Conservation (phyloP, 495 filamentous ascomycete genomes). For the Trichoderma orchidacearum region DNA sequence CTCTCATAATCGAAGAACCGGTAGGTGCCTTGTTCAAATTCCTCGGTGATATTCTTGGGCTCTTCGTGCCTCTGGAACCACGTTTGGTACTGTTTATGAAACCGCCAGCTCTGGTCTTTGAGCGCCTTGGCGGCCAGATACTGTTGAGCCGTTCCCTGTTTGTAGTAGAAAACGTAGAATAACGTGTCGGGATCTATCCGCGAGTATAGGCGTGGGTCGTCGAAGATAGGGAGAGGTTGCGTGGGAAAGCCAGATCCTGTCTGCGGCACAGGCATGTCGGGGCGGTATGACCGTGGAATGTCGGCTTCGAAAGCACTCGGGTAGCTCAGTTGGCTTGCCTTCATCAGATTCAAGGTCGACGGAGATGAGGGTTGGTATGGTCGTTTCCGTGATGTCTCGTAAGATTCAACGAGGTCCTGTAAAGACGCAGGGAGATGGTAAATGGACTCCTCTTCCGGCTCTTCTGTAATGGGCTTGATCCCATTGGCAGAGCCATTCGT, state of each 20-base stretch:
- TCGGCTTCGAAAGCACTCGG: slow-evolving; percentile 65
- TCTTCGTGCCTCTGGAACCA: slow-evolving; percentile 99
- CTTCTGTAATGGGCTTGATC: slow-evolving; percentile 27
- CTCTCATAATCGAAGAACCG: slow-evolving; percentile 99
- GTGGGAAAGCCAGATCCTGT: slow-evolving; percentile 85
- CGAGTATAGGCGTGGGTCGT: slow-evolving; percentile 76
- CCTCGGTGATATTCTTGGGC: slow-evolving; percentile 94
- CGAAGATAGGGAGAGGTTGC: slow-evolving; percentile 76
- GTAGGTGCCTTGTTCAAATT: slow-evolving; percentile 97
- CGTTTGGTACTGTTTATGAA: slow-evolving; percentile 98
- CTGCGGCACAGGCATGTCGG: slow-evolving; percentile 50
- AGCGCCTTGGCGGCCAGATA: slow-evolving; percentile 91
- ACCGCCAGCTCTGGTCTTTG: slow-evolving; percentile 95
- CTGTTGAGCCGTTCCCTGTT: slow-evolving; percentile 89
- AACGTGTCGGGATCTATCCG: slow-evolving; percentile 88
- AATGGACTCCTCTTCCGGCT: slow-evolving; percentile 65
- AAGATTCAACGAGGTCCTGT: slow-evolving; percentile 80
- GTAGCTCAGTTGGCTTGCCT: slow-evolving; percentile 54
- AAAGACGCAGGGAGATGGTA: slow-evolving; percentile 88
- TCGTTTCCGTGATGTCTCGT: slow-evolving; percentile 67
- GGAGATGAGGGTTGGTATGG: slow-evolving; percentile 41
- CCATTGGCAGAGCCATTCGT: slow-evolving; percentile 43
- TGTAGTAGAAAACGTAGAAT: slow-evolving; percentile 99
- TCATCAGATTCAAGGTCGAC: slow-evolving; percentile 58
- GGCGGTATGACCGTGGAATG: slow-evolving; percentile 69